Percentiles rank a stretch among this genome's conserved stretches.
Evolutionary conservation across 164 flowering plant genomes (phyloP).

Genomic region (Annona cherimola): DNA sequence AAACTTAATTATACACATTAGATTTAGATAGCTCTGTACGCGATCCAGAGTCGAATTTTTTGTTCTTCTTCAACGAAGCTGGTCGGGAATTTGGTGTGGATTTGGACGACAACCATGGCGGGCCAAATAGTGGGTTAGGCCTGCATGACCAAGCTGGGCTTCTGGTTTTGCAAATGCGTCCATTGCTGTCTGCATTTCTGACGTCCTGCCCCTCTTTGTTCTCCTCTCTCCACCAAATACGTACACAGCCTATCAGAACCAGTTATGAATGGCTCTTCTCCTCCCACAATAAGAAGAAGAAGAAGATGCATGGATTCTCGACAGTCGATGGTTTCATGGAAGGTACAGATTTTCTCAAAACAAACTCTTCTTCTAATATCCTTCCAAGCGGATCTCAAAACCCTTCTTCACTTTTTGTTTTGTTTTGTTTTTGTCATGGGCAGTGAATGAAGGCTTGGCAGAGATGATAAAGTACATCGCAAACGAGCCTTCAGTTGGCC

Average conservation of each 20-base stretch:
- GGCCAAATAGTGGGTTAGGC: too few relatives aligned
- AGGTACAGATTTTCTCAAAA: constrained; percentile 10
- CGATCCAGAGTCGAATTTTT: too few relatives aligned
- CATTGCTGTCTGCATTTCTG: too few relatives aligned
- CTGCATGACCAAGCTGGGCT: too few relatives aligned
- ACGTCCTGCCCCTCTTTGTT: too few relatives aligned
- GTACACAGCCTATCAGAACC: neutral
- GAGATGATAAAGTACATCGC: constrained; percentile 87
- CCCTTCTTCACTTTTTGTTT: neutral
- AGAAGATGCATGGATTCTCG: constrained; percentile 26
- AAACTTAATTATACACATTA: too few relatives aligned
- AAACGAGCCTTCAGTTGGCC: constrained; percentile 93
- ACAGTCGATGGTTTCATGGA: constrained; percentile 33
- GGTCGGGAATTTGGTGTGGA: too few relatives aligned
- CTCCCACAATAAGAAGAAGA: neutral
- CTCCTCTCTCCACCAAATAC: too few relatives aligned
- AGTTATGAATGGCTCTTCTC: constrained; percentile 15
- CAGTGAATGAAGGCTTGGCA: constrained; percentile 46
- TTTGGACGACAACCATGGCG: too few relatives aligned
- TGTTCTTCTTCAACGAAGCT: too few relatives aligned
- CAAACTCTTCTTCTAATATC: neutral
- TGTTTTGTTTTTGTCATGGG: neutral
- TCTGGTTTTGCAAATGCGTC: too few relatives aligned
- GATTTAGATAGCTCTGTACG: too few relatives aligned
- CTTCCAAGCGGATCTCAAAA: neutral